A percentile compares a stretch with the other conserved stretches of the same genome.
phyloP scores from a whole-genome alignment of 257 asterid species.

The Solanum boliviense region DNA sequence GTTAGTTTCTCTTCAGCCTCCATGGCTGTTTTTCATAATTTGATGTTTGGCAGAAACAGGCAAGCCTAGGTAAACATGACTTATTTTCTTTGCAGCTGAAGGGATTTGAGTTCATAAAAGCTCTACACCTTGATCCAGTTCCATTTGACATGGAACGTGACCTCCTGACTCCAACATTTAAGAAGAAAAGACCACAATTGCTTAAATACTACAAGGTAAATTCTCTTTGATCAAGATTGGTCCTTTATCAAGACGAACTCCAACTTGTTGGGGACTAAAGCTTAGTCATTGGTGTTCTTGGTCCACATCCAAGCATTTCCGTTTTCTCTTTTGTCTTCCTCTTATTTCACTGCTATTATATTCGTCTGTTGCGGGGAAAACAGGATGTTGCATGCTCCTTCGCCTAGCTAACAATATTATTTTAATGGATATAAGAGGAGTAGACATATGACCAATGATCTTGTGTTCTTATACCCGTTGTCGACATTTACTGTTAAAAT shows the following conservation, averaged over 20 bases:
- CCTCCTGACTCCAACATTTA: slow-evolving; percentile 91
- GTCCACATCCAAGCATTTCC: background rate
- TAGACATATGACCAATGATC: background rate
- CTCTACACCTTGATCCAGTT: slow-evolving; percentile 82
- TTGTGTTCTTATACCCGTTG: background rate
- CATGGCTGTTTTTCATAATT: background rate
- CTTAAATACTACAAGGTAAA: slow-evolving; percentile 82
- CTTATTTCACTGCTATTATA: background rate
- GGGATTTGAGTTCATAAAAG: slow-evolving; percentile 80
- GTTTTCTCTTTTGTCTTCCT: background rate
- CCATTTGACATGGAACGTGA: slow-evolving; percentile 94
- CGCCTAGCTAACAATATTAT: background rate
- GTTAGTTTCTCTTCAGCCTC: slow-evolving; percentile 16
- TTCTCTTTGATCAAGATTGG: background rate
- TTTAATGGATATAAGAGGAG: background rate
- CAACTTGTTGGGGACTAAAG: background rate
- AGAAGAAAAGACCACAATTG: slow-evolving; percentile 89
- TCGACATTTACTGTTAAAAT: background rate
- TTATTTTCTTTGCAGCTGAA: slow-evolving; percentile 47
- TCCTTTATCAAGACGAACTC: background rate
- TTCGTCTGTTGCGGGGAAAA: no score
- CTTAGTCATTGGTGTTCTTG: background rate
- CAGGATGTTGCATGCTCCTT: background rate
- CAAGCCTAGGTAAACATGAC: slow-evolving; percentile 5
- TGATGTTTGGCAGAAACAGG: background rate